Percentiles rank a stretch among this genome's conserved stretches.
Evolutionary conservation across 2,329 filamentous ascomycete genomes (phyloP).

Genomic region (Paramyrothecium sp.): DNA sequence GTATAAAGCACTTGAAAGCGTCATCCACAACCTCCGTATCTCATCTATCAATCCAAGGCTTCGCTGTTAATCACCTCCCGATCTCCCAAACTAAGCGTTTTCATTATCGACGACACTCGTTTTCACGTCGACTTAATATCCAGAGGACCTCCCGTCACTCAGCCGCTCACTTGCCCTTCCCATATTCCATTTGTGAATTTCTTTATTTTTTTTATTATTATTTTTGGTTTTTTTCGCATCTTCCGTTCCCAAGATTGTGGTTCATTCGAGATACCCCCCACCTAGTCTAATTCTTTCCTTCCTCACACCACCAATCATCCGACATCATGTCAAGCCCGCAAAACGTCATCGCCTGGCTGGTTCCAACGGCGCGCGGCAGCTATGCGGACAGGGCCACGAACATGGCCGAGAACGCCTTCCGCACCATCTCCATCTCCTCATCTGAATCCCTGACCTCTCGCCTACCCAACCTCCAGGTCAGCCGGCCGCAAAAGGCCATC

Average conservation of each 20-base stretch:
- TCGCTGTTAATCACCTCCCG: background rate
- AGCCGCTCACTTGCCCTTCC: slow-evolving; percentile 9
- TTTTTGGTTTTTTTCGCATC: background rate
- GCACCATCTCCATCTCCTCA: slow-evolving; percentile 20
- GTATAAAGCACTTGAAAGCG: background rate
- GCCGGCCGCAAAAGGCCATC: slow-evolving; percentile 26
- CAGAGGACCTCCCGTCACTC: slow-evolving; percentile 8
- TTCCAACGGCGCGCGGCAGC: slow-evolving; percentile 31
- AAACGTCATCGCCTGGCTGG: slow-evolving; percentile 38
- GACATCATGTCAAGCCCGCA: slow-evolving; percentile 16
- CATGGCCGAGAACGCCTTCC: slow-evolving; percentile 28
- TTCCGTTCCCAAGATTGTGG: slow-evolving; percentile 7
- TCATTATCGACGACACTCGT: slow-evolving; percentile 18
- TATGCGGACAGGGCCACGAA: slow-evolving; percentile 29
- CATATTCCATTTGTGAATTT: background rate
- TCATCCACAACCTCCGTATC: background rate
- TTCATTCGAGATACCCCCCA: background rate
- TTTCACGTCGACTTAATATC: slow-evolving; percentile 11
- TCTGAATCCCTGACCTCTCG: slow-evolving; percentile 22
- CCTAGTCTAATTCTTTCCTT: background rate
- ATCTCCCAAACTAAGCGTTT: background rate
- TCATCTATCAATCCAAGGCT: background rate
- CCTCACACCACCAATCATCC: slow-evolving; percentile 9
- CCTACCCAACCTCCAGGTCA: slow-evolving; percentile 22
- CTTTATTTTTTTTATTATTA: too few species aligned